Base-by-base conservation (phyloP, 2,329 filamentous ascomycete genomes). In the Penicillium verrucosum region DNA sequence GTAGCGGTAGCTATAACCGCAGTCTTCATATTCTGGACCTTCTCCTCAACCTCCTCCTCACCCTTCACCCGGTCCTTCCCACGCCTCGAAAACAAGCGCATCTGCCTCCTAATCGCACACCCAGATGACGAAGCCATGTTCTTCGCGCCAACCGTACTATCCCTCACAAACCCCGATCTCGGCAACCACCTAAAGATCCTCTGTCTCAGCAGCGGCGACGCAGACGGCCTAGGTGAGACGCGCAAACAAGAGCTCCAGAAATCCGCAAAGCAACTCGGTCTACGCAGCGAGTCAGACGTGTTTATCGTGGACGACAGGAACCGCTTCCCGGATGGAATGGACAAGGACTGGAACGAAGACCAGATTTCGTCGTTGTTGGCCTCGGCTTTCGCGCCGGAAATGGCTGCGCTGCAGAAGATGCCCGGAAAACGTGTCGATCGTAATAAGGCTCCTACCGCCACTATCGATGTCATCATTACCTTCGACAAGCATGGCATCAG, bases 121-220 rank as follows among this genome's bases (percentile, higher is more conserved):
- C 94, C 94, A 0, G 94, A 99, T 76, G 94, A 99, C 70, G 94
- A 99, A 79, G 94, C 93, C 74, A 99, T 99, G 94, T 99, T 99
- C 81, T 99, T 99, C 77, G 86, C 92, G 61, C 94, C 94, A 0
- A 89, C 91, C 0, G 81, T 97, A 14, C 82, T 95, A 66, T 86
- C 89, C n/a, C 83, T 99, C 56, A 93, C 92, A 18, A 81, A 84
- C 14, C 90, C 91, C 4, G 85, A 87, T 57, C 81, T 88, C 21
- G 89, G 90, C 4, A 97, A 99, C 76, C 91, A 95, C 71, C 83
- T 99, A 70, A 94, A 95, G 77, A 96, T 99, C 61, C 78, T 97
- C 54, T 99, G 94, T 77, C 78, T 99, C 61, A 95, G 90, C 75
- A 93, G 87, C 63, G 92, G 91, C 54, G 82, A 97, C 72, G 92